Percentiles rank a stretch among this genome's conserved stretches.
Conservation (phyloP, 148 eudicot genomes). For the Bassia scoparia region DNA sequence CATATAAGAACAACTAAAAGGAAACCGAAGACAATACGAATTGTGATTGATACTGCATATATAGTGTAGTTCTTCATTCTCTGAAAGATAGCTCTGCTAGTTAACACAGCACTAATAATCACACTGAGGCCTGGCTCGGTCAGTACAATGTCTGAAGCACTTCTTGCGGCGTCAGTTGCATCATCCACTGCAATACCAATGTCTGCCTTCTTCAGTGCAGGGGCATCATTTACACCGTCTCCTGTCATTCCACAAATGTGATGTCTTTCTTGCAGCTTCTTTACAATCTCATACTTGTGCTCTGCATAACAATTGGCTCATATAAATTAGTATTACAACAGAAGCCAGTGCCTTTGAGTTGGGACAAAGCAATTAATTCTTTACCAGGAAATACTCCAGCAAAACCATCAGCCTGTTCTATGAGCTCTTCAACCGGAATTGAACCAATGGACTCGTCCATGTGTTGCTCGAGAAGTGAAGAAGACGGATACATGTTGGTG, state of each 20-base stretch:
- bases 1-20: constrained; percentile 73
- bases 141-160: constrained; percentile 86
- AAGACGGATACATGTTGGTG: constrained; percentile 94
- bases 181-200: constrained; percentile 95
- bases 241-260: constrained; percentile 98
- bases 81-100: constrained; percentile 92
- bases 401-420: constrained; percentile 92
- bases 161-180: constrained; percentile 91
- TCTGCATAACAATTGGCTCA: constrained; percentile 25
- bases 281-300: constrained; percentile 93
- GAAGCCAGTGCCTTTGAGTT: not conserved
- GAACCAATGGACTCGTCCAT: constrained; percentile 57
- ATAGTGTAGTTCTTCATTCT: constrained; percentile 98
- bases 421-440: constrained; percentile 74
- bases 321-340: not conserved
- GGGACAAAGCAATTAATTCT: not conserved
- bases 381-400: constrained; percentile 97
- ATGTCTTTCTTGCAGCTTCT: constrained; percentile 80
- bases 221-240: constrained; percentile 97
- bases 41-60: constrained; percentile 89
- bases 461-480: constrained; percentile 69
- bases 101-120: constrained; percentile 75
- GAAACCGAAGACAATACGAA: constrained; percentile 86
- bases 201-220: constrained; percentile 87
- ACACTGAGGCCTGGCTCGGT: constrained; percentile 96